Evolutionary conservation across 2,329 filamentous ascomycete species (phyloP).

Genomic region (Pseudogymnoascus sp.): DNA sequence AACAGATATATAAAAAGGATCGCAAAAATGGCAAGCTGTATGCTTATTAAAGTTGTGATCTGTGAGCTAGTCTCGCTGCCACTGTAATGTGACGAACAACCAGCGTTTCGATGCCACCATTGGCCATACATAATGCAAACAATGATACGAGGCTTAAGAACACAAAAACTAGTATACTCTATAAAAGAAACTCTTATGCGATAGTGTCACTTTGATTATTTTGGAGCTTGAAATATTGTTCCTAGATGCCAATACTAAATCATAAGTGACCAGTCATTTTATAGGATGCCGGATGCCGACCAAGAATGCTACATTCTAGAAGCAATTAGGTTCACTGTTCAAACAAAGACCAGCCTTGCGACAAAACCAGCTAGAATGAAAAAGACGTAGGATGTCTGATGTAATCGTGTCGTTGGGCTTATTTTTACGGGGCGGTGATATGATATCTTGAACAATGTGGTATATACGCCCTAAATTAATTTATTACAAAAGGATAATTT

Average conservation of each 20-base stretch:
- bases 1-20: neutral
- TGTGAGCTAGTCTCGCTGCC: too few species aligned
- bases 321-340: neutral
- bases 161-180: neutral
- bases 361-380: neutral
- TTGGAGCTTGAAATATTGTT: neutral
- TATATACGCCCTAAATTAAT: too few species aligned
- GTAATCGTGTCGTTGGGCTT: too few species aligned
- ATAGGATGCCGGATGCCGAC: neutral
- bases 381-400: neutral
- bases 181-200: neutral
- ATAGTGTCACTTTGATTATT: neutral
- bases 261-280: neutral
- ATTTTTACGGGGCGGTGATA: too few species aligned
- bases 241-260: neutral
- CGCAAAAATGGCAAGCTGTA: neutral
- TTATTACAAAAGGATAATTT: too few species aligned
- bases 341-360: neutral
- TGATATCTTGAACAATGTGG: too few species aligned
- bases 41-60: too few species aligned
- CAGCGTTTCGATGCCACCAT: too few species aligned
- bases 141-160: neutral
- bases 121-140: neutral
- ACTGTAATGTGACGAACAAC: too few species aligned
- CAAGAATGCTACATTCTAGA: neutral